Evolutionary conservation across 1,284 basidiomycete species (phyloP), one percentile per base, ranked within the genome.

Genomic region (Pseudozyma pruni): DNA sequence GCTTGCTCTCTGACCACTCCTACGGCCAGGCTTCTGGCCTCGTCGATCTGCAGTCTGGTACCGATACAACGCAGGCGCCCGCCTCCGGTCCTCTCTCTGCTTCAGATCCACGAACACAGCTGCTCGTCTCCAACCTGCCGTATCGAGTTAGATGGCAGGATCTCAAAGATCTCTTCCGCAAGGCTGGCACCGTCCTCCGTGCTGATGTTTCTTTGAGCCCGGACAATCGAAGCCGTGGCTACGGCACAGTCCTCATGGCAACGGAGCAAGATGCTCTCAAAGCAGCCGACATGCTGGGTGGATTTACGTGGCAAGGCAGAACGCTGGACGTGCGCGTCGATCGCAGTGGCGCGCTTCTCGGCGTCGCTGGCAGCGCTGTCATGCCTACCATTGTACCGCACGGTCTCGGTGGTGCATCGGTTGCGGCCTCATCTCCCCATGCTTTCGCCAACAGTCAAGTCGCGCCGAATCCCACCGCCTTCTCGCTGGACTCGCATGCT

Each of bases 81-180:
- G 59, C 50, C 4, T 69, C 73, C 2, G 74, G 74, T 11, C 67
- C 74, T 2, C 67, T 74, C 29, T 75, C 77, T 14, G 76, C 77
- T 9, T 73, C 69, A 22, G 94, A 97, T 83, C 95, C 92, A 0
- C 86, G 92, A 49, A 94, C 92, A 0, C 92, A 94, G 84, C 68
- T 81, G 14, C 57, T 68, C 35, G 74, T 81, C 23, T 74, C 69
- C 20, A 84, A 84, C 46, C 61, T 84, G 38, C 83, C 83, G 4
- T 83, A 81, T 52, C 67, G 82, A 8, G 83, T 83, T 0, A 72
- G 83, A 20, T 84, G 83, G 83, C 83, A 84, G 52, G 83, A 84
- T 46, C 54, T 84, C 34, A 77, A 75, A 46, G 83, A 84, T 49
- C 79, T 84, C 47, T 83, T 84, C 62, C 76, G 83, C 39, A 82